A percentile compares a stretch with the other conserved stretches of the same genome.
phyloP scores from a whole-genome alignment of 1,139 yeast genomes.

The Pichia sp. region DNA sequence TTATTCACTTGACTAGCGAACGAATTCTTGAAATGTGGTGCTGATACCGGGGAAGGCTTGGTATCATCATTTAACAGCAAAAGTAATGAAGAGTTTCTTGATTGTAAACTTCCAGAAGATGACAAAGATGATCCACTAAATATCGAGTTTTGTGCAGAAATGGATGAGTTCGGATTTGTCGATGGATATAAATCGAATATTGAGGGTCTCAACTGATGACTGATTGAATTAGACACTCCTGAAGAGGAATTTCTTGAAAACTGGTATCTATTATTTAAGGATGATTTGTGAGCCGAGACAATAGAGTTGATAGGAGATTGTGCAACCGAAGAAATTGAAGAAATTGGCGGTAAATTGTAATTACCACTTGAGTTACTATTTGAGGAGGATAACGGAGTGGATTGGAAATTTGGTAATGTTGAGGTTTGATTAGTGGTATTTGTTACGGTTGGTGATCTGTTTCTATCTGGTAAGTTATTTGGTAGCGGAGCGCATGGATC shows the following conservation, averaged over 20 bases:
- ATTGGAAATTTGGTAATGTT: not conserved
- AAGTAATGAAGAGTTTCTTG: constrained; percentile 18
- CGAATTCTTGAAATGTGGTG: not conserved
- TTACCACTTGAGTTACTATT: not conserved
- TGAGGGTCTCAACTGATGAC: constrained; percentile 17
- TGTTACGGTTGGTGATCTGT: constrained; percentile 5
- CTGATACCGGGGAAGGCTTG: constrained; percentile 1
- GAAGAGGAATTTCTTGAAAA: constrained; percentile 8
- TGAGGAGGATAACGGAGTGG: too few relatives aligned
- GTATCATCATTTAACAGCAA: constrained; percentile 18
- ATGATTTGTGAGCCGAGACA: constrained; percentile 4
- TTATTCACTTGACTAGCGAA: not conserved
- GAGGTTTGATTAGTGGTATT: not conserved
- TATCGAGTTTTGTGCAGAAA: constrained; percentile 19
- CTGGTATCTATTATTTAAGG: constrained; percentile 1
- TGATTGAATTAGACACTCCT: constrained; percentile 1
- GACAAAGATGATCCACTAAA: constrained; percentile 17
- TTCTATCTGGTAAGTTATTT: constrained; percentile 1
- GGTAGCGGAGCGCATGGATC: constrained; percentile 32
- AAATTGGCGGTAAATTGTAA: constrained; percentile 6
- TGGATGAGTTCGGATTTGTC: constrained; percentile 13
- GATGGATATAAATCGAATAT: constrained; percentile 16
- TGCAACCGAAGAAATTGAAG: constrained; percentile 8
- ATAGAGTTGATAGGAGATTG: constrained; percentile 4
- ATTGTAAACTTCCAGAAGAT: constrained; percentile 1